Evolutionary conservation across 345 rosid genomes (phyloP), one percentile per base, ranked within the genome.

Genomic region (Mercurialis annua): DNA sequence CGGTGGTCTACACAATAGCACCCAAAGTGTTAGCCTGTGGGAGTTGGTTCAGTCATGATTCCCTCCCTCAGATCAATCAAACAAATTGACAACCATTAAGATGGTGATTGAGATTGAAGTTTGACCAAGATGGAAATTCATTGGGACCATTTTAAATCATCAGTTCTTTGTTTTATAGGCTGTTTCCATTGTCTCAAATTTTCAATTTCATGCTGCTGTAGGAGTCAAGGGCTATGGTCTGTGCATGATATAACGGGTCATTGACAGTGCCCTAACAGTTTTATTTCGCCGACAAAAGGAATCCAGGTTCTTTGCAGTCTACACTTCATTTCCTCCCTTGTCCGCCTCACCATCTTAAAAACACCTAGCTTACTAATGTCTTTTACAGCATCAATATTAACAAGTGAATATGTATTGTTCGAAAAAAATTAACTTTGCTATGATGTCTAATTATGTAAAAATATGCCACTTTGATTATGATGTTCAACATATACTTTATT

Each of bases 211-310:
- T 50, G 23, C 8, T 1, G 1, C 6, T 50, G 23, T 10, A 5
- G 52, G 23, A 0, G 17, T n/a, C 23, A 15, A 31, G 8, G 62
- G 24, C 61, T 62, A 31, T 44, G 0, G 27, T 6, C 6, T 34
- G 58, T 52, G n/a, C n/a, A 12, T 14, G 51, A 26, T 10, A 30
- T 24, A 26, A 52, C 33, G 5, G 2, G 21, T n/a, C 42, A 53
- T 38, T 16, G 29, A 42, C 30, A 11, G 55, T 33, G 40, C 16
- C 49, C 47, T n/a, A 29, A n/a, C 23, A 10, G 21, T 27, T 17
- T 27, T 31, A 16, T 56, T 46, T 18, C 46, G 24, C 64, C 71
- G 64, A 68, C 71, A 68, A 16, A 31, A 16, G 48, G 64, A 34
- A 58, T 21, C 46, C 15, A 24, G 17, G n/a, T n/a, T n/a, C n/a